A percentile compares a stretch with the other conserved stretches of the same genome.
phyloP scores from a whole-genome alignment of 179 eudicot genomes.

The Beta corolliflora region DNA sequence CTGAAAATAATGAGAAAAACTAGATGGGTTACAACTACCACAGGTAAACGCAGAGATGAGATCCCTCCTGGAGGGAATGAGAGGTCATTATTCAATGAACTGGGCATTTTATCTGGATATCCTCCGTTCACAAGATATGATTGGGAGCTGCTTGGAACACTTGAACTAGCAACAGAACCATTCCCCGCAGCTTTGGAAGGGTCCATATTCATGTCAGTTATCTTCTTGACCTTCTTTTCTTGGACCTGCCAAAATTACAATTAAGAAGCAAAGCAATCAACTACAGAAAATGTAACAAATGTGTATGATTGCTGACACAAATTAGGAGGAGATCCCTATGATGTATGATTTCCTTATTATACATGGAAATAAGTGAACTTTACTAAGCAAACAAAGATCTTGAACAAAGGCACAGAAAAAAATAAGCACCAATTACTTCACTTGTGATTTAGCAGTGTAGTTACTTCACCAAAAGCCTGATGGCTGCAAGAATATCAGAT shows the following conservation, averaged over 20 bases:
- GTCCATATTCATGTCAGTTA: constrained; percentile 73
- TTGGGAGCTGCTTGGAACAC: constrained; percentile 47
- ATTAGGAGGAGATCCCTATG: neutral
- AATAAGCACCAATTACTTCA: neutral
- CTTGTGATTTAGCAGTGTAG: neutral
- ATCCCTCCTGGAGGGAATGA: constrained; percentile 74
- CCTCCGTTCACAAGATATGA: constrained; percentile 67
- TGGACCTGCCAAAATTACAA: constrained; percentile 64
- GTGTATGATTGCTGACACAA: neutral
- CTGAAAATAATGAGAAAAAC: neutral
- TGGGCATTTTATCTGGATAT: constrained; percentile 45
- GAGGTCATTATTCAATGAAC: constrained; percentile 48
- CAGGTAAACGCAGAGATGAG: constrained; percentile 77
- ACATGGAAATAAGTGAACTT: neutral
- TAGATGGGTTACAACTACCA: constrained; percentile 73
- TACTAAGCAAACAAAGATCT: neutral
- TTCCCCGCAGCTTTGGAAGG: constrained; percentile 67
- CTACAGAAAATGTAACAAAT: neutral
- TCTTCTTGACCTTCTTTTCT: constrained; percentile 94
- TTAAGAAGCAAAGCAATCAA: constrained; percentile 16
- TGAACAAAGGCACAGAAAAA: constrained; percentile 12
- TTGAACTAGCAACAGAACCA: constrained; percentile 61
- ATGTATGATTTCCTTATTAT: neutral
- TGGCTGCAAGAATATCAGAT: neutral
- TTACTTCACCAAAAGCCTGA: neutral